Conservation (phyloP, 805 yeast species). For the Lipomyces lipofer region DNA sequence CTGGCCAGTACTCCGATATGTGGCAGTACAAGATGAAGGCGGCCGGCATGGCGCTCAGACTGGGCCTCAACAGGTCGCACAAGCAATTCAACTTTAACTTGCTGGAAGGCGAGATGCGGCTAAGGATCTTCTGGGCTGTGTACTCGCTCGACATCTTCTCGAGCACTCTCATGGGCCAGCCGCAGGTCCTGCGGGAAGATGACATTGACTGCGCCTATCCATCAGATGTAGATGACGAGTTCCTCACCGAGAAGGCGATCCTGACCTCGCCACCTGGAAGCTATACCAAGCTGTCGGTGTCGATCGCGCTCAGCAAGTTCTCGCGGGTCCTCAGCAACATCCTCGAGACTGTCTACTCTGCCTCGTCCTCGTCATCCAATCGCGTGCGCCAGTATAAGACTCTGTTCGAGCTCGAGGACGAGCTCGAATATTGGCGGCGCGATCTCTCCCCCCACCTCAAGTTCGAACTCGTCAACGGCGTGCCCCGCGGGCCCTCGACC, state of each 20-base stretch:
- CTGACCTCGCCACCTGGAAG: slow-evolving; percentile 36
- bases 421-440: slow-evolving; percentile 75
- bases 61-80: slow-evolving; percentile 83
- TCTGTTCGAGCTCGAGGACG: slow-evolving; percentile 52
- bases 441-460: slow-evolving; percentile 62
- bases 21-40: slow-evolving; percentile 75
- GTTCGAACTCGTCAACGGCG: slow-evolving; percentile 52
- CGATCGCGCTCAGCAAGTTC: slow-evolving; percentile 23
- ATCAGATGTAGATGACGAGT: slow-evolving; percentile 36
- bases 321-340: slow-evolving; percentile 61
- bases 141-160: slow-evolving; percentile 75
- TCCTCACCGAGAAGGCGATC: slow-evolving; percentile 21
- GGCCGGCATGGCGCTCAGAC: slow-evolving; percentile 79
- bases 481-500: slow-evolving; percentile 33
- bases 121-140: slow-evolving; percentile 81
- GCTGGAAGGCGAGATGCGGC: slow-evolving; percentile 77
- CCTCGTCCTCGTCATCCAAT: slow-evolving; percentile 19
- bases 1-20: slow-evolving; percentile 71
- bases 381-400: slow-evolving; percentile 28
- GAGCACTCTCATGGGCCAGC: slow-evolving; percentile 77
- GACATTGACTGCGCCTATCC: slow-evolving; percentile 89
- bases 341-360: slow-evolving; percentile 52
- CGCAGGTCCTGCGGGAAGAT: slow-evolving; percentile 72
- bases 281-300: slow-evolving; percentile 25
- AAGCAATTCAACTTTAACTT: slow-evolving; percentile 48